Evolutionary conservation across 441 rosid species (phyloP).

Genomic region (Kokia cookei): DNA sequence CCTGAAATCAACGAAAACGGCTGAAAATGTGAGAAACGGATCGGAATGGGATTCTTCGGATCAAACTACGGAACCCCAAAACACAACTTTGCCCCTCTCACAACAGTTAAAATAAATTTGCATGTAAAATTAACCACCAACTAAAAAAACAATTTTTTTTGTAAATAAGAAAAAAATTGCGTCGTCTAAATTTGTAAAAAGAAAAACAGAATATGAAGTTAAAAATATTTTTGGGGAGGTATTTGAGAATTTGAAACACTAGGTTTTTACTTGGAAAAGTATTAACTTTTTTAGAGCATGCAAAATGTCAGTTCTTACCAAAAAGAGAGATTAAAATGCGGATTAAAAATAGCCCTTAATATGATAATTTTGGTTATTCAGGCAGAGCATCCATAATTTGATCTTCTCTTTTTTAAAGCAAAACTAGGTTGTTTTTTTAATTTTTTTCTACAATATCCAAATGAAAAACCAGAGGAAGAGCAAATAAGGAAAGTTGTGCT

Average conservation of each 20-base stretch:
- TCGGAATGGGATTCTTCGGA: slow-evolving; percentile 6
- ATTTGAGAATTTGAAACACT: background rate
- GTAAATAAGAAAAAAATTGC: no score
- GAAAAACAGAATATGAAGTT: background rate
- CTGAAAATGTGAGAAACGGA: background rate
- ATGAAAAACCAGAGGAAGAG: background rate
- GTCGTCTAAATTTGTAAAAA: no score
- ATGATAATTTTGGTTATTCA: background rate
- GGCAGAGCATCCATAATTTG: background rate
- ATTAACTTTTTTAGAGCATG: background rate
- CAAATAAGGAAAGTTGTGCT: background rate
- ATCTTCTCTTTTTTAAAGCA: background rate
- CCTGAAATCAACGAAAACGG: slow-evolving; percentile 6
- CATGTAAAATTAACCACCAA: no score
- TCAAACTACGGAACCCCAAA: background rate
- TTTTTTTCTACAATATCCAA: background rate
- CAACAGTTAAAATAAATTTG: no score
- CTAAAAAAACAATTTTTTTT: no score
- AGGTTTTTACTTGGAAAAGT: background rate
- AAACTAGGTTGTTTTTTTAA: background rate
- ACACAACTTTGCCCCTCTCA: no score
- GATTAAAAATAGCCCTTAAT: slow-evolving; percentile 43
- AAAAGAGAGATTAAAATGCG: slow-evolving; percentile 29
- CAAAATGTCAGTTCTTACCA: background rate
- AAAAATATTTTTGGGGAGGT: background rate